Evolutionary conservation across 75 land plant species (phyloP).

Genomic region (Azolla pinnata): DNA sequence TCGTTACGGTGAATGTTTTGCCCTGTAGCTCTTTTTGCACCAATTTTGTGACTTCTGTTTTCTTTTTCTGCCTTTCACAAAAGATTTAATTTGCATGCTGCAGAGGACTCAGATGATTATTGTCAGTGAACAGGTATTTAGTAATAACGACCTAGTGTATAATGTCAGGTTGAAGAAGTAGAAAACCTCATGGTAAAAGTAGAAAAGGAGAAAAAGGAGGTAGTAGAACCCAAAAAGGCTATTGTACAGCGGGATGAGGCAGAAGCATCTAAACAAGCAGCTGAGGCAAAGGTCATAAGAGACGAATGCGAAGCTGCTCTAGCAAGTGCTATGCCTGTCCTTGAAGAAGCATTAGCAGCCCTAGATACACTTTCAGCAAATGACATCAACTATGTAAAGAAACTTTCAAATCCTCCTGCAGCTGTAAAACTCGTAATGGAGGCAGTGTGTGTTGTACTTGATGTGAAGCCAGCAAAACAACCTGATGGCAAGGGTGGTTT

Average conservation of each 20-base stretch:
- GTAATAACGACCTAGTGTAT: no score
- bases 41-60: neutral
- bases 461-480: conserved; percentile 31
- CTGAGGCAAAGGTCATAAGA: conserved; percentile 27
- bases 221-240: conserved; percentile 33
- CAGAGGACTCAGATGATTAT: neutral
- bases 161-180: conserved; percentile 26
- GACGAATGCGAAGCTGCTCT: conserved; percentile 36
- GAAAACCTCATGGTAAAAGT: conserved; percentile 29
- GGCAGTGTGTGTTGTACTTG: conserved; percentile 36
- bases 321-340: conserved; percentile 34
- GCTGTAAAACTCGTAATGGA: conserved; percentile 33
- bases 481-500: conserved; percentile 37
- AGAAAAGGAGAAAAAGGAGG: conserved; percentile 29
- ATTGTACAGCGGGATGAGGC: conserved; percentile 36
- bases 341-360: conserved; percentile 38
- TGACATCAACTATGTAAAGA: conserved; percentile 39
- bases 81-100: no score
- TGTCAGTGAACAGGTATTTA: no score
- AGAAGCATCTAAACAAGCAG: conserved; percentile 34
- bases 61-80: neutral
- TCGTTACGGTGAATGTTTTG: conserved; percentile 28
- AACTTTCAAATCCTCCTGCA: conserved; percentile 33
- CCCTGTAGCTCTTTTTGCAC: neutral
- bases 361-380: conserved; percentile 35